Percentiles rank a stretch among this genome's conserved stretches.
phyloP scores from a whole-genome alignment of 345 rosid genomes.

The Abelmoschus esculentus region DNA sequence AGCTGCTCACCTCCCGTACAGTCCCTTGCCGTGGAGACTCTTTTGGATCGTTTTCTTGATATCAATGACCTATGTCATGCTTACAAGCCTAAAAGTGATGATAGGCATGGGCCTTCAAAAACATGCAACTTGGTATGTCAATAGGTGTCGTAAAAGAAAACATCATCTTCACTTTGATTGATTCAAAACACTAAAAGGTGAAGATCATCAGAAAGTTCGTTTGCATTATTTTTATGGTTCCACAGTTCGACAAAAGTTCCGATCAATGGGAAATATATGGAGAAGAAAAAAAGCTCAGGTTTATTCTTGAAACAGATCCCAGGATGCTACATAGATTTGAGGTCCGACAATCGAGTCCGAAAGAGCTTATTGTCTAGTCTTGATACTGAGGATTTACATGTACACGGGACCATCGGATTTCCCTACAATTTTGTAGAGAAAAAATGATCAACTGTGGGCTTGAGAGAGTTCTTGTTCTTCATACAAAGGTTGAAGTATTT shows the following conservation, averaged over 20 bases:
- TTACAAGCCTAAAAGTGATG: constrained; percentile 74
- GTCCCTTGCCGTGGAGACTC: constrained; percentile 63
- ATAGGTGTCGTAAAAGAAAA: constrained; percentile 65
- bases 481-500: background rate
- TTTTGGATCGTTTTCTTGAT: constrained; percentile 59
- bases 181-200: background rate
- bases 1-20: constrained; percentile 56
- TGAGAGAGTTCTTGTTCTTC: background rate
- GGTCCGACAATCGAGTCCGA: background rate
- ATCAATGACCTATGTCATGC: constrained; percentile 71
- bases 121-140: constrained; percentile 81
- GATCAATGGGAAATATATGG: background rate
- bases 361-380: background rate
- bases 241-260: background rate
- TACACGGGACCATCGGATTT: background rate
- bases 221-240: background rate
- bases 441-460: background rate
- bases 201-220: background rate
- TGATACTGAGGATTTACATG: background rate
- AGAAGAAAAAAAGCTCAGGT: background rate
- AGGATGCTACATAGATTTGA: background rate
- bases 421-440: constrained; percentile 6
- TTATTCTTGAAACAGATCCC: background rate
- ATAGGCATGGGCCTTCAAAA: constrained; percentile 74
- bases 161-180: constrained; percentile 49